Conservation (phyloP, 2,329 filamentous ascomycete genomes). For the Stagonosporopsis tanaceti region DNA sequence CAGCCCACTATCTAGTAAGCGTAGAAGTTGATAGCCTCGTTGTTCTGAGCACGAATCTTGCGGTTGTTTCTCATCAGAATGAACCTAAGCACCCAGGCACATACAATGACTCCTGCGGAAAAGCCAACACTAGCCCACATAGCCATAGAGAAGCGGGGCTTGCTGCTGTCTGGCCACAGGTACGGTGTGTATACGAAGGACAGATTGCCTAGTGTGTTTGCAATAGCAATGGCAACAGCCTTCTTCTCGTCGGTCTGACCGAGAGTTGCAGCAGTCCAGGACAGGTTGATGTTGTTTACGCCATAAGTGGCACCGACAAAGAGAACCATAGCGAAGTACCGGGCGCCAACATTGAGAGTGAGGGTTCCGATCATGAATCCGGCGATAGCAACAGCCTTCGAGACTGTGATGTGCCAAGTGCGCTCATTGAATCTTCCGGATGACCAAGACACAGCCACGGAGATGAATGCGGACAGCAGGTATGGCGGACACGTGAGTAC, state of each 20-base stretch:
- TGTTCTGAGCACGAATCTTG: conserved; percentile 26
- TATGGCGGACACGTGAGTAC: conserved; percentile 42
- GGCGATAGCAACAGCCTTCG: conserved; percentile 35
- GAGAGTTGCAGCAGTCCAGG: conserved; percentile 50
- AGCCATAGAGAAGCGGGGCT: conserved; percentile 24
- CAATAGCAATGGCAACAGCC: conserved; percentile 50
- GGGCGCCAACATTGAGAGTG: conserved; percentile 38
- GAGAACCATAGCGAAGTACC: conserved; percentile 44
- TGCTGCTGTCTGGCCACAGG: conserved; percentile 21
- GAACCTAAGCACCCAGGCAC: conserved; percentile 28
- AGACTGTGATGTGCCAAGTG: conserved; percentile 41
- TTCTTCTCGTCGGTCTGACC: conserved; percentile 54
- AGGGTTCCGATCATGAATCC: conserved; percentile 41
- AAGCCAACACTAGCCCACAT: conserved; percentile 27
- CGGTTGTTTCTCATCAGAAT: conserved; percentile 29
- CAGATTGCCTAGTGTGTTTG: conserved; percentile 51
- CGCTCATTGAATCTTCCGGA: conserved; percentile 41
- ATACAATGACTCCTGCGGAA: conserved; percentile 18
- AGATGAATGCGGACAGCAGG: conserved; percentile 38
- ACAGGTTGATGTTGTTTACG: conserved; percentile 46
- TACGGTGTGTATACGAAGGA: conserved; percentile 44
- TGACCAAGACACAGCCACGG: conserved; percentile 34
- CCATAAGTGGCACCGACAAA: conserved; percentile 44
- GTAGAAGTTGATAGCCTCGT: conserved; percentile 32
- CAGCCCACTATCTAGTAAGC: conserved; percentile 21